phyloP scores from a whole-genome alignment of 352 stramenopile genomes.

The Phytophthora sansomeana region DNA sequence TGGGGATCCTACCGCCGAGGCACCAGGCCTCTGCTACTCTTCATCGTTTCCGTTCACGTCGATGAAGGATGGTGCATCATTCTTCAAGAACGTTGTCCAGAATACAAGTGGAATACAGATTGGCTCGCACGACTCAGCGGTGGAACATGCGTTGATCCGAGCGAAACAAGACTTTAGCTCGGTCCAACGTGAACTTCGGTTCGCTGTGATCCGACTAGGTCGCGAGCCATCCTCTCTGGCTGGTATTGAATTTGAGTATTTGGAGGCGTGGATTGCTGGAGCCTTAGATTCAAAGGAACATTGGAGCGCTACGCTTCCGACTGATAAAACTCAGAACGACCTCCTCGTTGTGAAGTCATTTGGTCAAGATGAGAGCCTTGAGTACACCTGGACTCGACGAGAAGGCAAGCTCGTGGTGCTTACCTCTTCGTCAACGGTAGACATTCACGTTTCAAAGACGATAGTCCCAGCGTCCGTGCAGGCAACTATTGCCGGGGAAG shows the following conservation, averaged over 20 bases:
- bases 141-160: conserved; percentile 21
- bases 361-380: conserved; percentile 12
- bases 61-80: conserved; percentile 6
- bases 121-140: conserved; percentile 5
- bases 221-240: conserved; percentile 11
- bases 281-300: neutral
- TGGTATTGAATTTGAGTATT: conserved; percentile 28
- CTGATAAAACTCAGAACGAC: conserved; percentile 5
- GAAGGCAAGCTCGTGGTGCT: neutral
- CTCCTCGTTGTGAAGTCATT: conserved; percentile 29
- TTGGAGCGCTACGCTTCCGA: conserved; percentile 12
- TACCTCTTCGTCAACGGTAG: conserved; percentile 4
- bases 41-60: conserved; percentile 44
- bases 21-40: conserved; percentile 37
- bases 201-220: conserved; percentile 23
- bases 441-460: conserved; percentile 9
- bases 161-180: conserved; percentile 7
- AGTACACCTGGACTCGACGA: conserved; percentile 31
- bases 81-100: conserved; percentile 21
- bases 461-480: conserved; percentile 31
- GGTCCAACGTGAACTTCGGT: conserved; percentile 1
- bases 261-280: conserved; percentile 26
- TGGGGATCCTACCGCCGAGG: neutral
- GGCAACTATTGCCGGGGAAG: conserved; percentile 38
- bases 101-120: neutral